Base-by-base conservation (phyloP, 1,284 basidiomycete genomes). In the Leccinum griseonigrum region DNA sequence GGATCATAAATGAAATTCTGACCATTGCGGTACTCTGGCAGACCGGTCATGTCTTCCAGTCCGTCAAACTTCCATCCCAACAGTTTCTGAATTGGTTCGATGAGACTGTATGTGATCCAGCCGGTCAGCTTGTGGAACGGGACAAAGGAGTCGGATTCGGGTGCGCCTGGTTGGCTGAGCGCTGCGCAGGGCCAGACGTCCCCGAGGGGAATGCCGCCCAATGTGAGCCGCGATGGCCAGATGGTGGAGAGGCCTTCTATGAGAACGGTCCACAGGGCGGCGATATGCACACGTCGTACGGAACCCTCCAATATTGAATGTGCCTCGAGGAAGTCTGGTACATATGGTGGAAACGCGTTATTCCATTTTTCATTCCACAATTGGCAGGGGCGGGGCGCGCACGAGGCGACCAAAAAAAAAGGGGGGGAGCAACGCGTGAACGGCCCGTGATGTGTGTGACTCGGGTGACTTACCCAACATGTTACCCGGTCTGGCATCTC, bases 41-140 rank as follows among this genome's bases (percentile, higher is more conserved):
- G 77, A 0, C 94, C 93, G 0, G 94, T 95, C 82, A 92, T 83
- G 67, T 88, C 83, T 69, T 93, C 90, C 53, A 84, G 76, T 2
- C 87, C 94, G 7, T 86, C 85, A 56, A 92, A 85, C 56, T 79
- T 78, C 94, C 95, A 98, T 1, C 84, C 82, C 3, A 95, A 80
- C 1, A 89, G 78, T 64, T 83, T 86, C 74, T 94, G 84, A 53
- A 97, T 84, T 7, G 91, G 89, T 71, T 96, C 93, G 34, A 96
- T 80, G 16, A 97, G 81, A 63, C 89, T 92, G 76, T 97, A 97
- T 14, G 91, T 90, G 61, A 92, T 83, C 96, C 97, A 98, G 65
- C 94, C 92, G 0, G 92, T 93, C 55, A 98, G 83, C 74, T 98
- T 98, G 79, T 98, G 96, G 81, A 98, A 98, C 0, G 94, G 92